A percentile compares a stretch with the other conserved stretches of the same genome.
Evolutionary conservation across 2,329 filamentous ascomycete genomes (phyloP).

Genomic region (Talaromyces rugulosus): DNA sequence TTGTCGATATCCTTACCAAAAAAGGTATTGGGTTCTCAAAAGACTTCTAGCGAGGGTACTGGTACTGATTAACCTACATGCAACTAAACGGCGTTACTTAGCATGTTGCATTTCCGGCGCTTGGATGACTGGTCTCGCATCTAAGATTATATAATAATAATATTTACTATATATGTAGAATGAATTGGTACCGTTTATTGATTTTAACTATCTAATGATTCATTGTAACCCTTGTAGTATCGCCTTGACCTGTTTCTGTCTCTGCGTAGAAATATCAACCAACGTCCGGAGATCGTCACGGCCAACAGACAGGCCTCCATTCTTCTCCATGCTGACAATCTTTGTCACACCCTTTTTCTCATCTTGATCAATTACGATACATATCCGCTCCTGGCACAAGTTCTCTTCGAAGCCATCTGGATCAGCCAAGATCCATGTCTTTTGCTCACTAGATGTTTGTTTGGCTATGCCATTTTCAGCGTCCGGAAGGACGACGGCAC

Average conservation of each 20-base stretch:
- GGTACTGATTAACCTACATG: not conserved
- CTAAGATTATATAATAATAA: not conserved
- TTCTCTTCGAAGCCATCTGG: slow-evolving; percentile 87
- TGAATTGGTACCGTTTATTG: slow-evolving; percentile 24
- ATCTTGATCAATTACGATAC: slow-evolving; percentile 66
- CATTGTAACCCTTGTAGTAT: slow-evolving; percentile 26
- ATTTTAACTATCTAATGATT: not conserved
- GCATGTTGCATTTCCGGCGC: not conserved
- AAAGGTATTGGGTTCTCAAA: not conserved
- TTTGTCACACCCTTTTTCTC: slow-evolving; percentile 42
- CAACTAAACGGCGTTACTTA: not conserved
- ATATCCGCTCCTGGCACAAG: slow-evolving; percentile 77
- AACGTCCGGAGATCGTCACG: slow-evolving; percentile 59
- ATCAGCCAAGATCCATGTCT: slow-evolving; percentile 74
- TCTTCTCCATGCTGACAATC: slow-evolving; percentile 74
- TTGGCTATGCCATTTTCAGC: slow-evolving; percentile 46
- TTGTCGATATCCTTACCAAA: slow-evolving; percentile 10
- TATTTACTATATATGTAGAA: not conserved
- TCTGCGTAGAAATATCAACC: slow-evolving; percentile 55
- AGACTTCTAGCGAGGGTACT: not conserved
- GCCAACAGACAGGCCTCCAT: slow-evolving; percentile 69
- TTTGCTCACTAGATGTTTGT: slow-evolving; percentile 27
- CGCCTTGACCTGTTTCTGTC: slow-evolving; percentile 59
- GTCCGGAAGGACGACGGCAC: slow-evolving; percentile 31
- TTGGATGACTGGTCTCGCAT: not conserved